A percentile compares a stretch with the other conserved stretches of the same genome.
Evolutionary conservation across 2,329 filamentous ascomycete genomes (phyloP).

Genomic region (Neofusicoccum laricinum): DNA sequence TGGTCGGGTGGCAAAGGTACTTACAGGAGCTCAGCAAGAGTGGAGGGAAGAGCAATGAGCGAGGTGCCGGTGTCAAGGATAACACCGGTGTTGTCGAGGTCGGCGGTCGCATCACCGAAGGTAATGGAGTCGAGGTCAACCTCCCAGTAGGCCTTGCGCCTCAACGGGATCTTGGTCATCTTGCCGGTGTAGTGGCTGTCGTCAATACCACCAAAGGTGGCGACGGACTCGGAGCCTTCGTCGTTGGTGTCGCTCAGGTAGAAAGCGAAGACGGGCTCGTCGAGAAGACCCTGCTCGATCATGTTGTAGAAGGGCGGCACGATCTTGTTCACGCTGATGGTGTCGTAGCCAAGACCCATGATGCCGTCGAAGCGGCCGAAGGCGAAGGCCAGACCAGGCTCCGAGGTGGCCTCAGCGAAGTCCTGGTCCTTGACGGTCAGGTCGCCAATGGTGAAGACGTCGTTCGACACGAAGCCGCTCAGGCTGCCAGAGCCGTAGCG

Average conservation of each 20-base stretch:
- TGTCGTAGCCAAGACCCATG: conserved; percentile 88
- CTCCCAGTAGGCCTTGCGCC: conserved; percentile 99
- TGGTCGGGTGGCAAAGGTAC: conserved; percentile 24
- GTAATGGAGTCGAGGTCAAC: conserved; percentile 91
- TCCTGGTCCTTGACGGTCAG: conserved; percentile 83
- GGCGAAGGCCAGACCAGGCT: conserved; percentile 95
- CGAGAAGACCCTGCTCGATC: conserved; percentile 83
- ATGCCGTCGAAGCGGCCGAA: conserved; percentile 98
- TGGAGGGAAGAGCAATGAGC: conserved; percentile 87
- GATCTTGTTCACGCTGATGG: conserved; percentile 94
- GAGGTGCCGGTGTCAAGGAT: conserved; percentile 99
- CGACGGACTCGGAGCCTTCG: conserved; percentile 75
- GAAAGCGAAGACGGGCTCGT: conserved; percentile 93
- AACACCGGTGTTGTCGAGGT: conserved; percentile 90
- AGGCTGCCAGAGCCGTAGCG: conserved; percentile 92
- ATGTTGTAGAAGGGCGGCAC: conserved; percentile 96
- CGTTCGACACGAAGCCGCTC: conserved; percentile 89
- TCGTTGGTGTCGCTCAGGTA: conserved; percentile 78
- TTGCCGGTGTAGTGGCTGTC: conserved; percentile 79
- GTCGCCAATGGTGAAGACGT: conserved; percentile 83
- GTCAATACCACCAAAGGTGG: conserved; percentile 85
- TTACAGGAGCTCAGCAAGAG: conserved; percentile 84
- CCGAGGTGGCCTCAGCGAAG: conserved; percentile 93
- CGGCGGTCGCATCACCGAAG: conserved; percentile 79
- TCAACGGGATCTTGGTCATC: conserved; percentile 87